Conservation (phyloP, 768 basidiomycete genomes). For the Leucocoprinus sp. region DNA sequence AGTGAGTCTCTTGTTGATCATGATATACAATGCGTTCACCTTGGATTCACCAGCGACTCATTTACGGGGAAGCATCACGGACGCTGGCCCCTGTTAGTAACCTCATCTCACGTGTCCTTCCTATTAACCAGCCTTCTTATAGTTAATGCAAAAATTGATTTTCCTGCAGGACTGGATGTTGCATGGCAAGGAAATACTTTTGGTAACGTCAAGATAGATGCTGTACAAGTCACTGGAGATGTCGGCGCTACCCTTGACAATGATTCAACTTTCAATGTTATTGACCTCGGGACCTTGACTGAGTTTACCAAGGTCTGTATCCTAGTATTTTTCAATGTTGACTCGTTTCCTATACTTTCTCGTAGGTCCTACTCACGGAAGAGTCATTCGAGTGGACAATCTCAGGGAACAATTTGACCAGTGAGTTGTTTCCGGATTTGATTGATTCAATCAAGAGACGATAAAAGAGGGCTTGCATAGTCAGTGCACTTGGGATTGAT, state of each 20-base stretch:
- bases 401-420: constrained; percentile 52
- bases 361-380: constrained; percentile 48
- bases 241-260: constrained; percentile 53
- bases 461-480: constrained; percentile 20
- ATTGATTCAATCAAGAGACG: background rate
- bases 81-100: constrained; percentile 64
- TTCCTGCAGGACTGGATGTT: constrained; percentile 53
- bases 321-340: background rate
- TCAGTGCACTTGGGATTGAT: constrained; percentile 51
- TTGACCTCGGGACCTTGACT: constrained; percentile 47
- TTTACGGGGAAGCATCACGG: constrained; percentile 55
- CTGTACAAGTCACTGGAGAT: constrained; percentile 51
- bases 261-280: constrained; percentile 48
- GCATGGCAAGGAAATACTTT: constrained; percentile 50
- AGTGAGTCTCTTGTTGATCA: constrained; percentile 25
- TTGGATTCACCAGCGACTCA: constrained; percentile 29
- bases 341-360: background rate
- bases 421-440: constrained; percentile 24
- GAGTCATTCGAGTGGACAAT: constrained; percentile 68
- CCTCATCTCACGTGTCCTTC: background rate
- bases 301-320: constrained; percentile 53
- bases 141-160: constrained; percentile 65
- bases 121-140: constrained; percentile 4
- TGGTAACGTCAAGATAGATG: constrained; percentile 52
- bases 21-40: background rate